Conservation (phyloP, 805 yeast species). For the Saturnispora kantuleensis region DNA sequence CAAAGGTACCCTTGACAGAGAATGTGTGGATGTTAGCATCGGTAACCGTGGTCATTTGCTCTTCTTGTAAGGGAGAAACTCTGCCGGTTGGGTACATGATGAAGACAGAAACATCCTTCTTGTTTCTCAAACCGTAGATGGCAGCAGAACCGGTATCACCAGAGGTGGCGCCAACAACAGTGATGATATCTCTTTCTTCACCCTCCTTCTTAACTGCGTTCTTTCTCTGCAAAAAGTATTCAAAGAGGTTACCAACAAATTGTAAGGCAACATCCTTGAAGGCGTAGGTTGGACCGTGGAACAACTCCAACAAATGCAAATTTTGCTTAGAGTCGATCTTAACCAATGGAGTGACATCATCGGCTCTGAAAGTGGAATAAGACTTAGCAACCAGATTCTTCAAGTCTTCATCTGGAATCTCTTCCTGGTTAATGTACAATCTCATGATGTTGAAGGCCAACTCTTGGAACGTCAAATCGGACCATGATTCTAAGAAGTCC, state of each 20-base stretch:
- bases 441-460: conserved; percentile 82
- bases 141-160: conserved; percentile 99
- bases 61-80: conserved; percentile 95
- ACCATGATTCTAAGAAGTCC: conserved; percentile 59
- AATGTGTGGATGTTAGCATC: conserved; percentile 91
- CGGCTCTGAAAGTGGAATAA: conserved; percentile 83
- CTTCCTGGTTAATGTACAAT: conserved; percentile 59
- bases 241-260: conserved; percentile 94
- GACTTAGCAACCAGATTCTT: conserved; percentile 54
- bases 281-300: conserved; percentile 99
- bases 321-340: conserved; percentile 37
- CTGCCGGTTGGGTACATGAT: conserved; percentile 95
- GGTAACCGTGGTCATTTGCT: conserved; percentile 94
- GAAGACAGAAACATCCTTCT: conserved; percentile 95
- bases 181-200: conserved; percentile 63
- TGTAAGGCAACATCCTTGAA: conserved; percentile 98
- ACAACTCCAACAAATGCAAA: conserved; percentile 76
- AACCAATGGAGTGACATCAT: conserved; percentile 79
- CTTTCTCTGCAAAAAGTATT: conserved; percentile 73
- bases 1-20: conserved; percentile 93
- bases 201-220: conserved; percentile 41
- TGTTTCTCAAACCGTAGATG: conserved; percentile 92
- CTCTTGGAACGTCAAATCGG: conserved; percentile 66
- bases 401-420: conserved; percentile 66
- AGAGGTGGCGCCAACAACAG: conserved; percentile 98